Evolutionary conservation across 2,329 filamentous ascomycete genomes (phyloP), one percentile per base, ranked within the genome.

Genomic region (Paracamarosporium sp.): DNA sequence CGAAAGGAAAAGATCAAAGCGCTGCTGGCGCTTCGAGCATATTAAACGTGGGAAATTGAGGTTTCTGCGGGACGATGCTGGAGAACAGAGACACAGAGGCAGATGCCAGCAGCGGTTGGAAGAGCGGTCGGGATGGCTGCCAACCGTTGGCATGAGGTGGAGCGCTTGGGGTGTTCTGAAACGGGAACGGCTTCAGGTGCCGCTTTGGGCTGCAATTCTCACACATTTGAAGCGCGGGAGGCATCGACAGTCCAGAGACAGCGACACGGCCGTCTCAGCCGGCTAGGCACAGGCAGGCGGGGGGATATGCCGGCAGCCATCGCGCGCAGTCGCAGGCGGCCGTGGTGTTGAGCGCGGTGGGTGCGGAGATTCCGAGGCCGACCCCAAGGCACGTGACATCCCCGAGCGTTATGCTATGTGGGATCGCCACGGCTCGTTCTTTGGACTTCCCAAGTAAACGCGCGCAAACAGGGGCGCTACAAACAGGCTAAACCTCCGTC

Each of bases 191-290:
- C 70, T 65, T 73, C 72, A 75, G 60, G 63, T 72, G 65, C 69
- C 71, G 68, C 68, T 67, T 73, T 59, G 65, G 69, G 69, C 62
- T 69, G 57, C 61, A 65, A 70, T 64, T 70, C 70, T 66, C 64
- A 74, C 71, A 70, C 68, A 76, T 59, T 65, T 76, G 74, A 76
- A 70, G 73, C 74, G 70, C 67, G 46, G 62, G 56, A 67, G 65
- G 72, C 71, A 64, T 74, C 72, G 73, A 70, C 55, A 50, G 57
- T 53, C 55, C 59, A 47, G 51, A 61, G 46, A 56, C 58, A 57
- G 62, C 58, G 63, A 62, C 62, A 66, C 69, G 59, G 65, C 36
- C 59, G 72, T 75, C 69, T 76, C 73, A 72, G 65, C 61, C 62
- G 55, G 66, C 54, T 50, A 53, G 52, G 56, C 51, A 55, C 35